These are phyloP conservation scores for Microcyclosporella mali DNA, from an alignment of 2,329 filamentous ascomycete species.

Conservation along the genomic window DNA sequence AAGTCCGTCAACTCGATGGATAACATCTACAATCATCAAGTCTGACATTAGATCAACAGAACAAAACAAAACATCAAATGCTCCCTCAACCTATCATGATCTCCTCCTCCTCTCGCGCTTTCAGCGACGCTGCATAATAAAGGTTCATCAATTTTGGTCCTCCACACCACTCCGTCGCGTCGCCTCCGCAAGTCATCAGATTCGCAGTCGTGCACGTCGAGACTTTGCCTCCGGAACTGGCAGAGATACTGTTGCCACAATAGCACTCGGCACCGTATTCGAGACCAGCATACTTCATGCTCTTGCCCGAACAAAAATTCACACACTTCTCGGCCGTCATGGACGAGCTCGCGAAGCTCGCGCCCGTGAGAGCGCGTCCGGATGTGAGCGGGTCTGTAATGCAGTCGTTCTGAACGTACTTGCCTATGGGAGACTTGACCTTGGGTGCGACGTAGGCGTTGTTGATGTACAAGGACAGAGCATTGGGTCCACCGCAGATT, in stretches of 20 bases:
- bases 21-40: constrained; percentile 1
- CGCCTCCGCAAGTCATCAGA: constrained; percentile 26
- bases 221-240: constrained; percentile 12
- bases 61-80: no score
- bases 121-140: constrained; percentile 26
- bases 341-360: constrained; percentile 4
- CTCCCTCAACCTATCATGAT: neutral
- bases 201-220: constrained; percentile 16
- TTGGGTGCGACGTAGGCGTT: constrained; percentile 15
- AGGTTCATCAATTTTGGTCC: constrained; percentile 27
- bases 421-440: constrained; percentile 19
- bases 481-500: constrained; percentile 28
- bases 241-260: constrained; percentile 23
- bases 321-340: constrained; percentile 28
- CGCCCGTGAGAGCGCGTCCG: constrained; percentile 19
- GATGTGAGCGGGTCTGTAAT: constrained; percentile 19
- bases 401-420: constrained; percentile 21
- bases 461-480: constrained; percentile 25
- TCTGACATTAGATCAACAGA: no score
- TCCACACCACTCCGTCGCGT: constrained; percentile 27
- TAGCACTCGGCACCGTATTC: constrained; percentile 21
- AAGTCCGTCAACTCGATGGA: neutral
- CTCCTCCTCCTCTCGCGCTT: neutral
- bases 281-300: constrained; percentile 26
- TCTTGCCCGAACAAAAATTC: constrained; percentile 27